Percentiles rank a stretch among this genome's conserved stretches.
Evolutionary conservation across 306 rosid genomes (phyloP).

Genomic region (Acmispon strigosus): DNA sequence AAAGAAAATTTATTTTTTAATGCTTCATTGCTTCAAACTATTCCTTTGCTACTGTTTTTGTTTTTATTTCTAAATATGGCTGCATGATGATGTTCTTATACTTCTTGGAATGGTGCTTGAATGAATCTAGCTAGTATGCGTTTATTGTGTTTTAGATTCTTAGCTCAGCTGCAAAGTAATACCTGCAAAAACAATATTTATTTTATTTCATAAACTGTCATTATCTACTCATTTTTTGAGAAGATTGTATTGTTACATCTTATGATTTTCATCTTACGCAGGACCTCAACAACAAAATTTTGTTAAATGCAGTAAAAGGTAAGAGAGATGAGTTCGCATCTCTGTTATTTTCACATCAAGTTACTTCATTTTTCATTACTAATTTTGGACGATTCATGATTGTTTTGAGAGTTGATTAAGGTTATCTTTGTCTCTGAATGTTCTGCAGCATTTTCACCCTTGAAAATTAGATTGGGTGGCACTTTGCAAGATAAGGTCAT

Average conservation of each 20-base stretch:
- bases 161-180: slow-evolving; percentile 13
- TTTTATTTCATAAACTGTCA: background rate
- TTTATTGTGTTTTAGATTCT: background rate
- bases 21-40: background rate
- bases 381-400: background rate
- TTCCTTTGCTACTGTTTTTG: background rate
- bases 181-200: background rate
- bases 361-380: background rate
- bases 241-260: background rate
- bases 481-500: slow-evolving; percentile 74
- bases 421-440: background rate
- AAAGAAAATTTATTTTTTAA: background rate
- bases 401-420: background rate
- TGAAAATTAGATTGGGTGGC: slow-evolving; percentile 90
- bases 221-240: background rate
- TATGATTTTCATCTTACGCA: slow-evolving; percentile 30
- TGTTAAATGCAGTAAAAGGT: slow-evolving; percentile 87
- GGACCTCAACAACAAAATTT: slow-evolving; percentile 65
- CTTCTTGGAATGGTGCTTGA: background rate
- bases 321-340: background rate
- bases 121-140: slow-evolving; percentile 1
- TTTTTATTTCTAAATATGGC: background rate
- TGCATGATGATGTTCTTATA: background rate
- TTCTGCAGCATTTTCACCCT: slow-evolving; percentile 83
- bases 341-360: background rate